Evolutionary conservation across 2,329 filamentous ascomycete genomes (phyloP).

Genomic region (Dendrostoma leiphaemia): DNA sequence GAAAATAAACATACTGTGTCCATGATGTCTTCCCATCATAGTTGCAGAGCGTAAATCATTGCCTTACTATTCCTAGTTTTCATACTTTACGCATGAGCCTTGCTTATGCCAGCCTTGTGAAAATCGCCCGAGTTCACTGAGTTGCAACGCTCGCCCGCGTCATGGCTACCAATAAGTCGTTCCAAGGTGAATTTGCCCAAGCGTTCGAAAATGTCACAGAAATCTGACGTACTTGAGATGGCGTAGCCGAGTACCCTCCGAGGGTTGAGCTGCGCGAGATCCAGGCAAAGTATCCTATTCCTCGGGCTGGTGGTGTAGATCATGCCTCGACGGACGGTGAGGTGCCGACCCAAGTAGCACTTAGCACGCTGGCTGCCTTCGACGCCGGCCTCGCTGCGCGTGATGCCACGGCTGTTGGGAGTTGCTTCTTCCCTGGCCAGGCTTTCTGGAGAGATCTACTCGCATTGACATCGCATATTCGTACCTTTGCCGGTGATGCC

Average conservation of each 20-base stretch:
- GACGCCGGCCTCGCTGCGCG: slow-evolving; percentile 21
- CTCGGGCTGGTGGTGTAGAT: slow-evolving; percentile 6
- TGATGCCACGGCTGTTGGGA: slow-evolving; percentile 23
- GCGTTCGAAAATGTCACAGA: background rate
- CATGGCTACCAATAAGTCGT: background rate
- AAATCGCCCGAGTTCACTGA: no score
- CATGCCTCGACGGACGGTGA: slow-evolving; percentile 1
- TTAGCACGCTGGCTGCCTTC: slow-evolving; percentile 16
- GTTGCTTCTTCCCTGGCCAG: slow-evolving; percentile 30
- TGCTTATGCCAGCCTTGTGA: no score
- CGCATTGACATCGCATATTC: slow-evolving; percentile 34
- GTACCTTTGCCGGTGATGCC: slow-evolving; percentile 27
- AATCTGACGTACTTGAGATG: no score
- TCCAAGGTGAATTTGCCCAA: background rate
- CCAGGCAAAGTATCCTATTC: background rate
- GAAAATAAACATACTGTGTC: no score
- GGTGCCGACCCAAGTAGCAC: slow-evolving; percentile 9
- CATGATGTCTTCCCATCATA: no score
- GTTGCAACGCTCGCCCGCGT: no score
- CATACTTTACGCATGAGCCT: no score
- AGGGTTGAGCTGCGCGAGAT: slow-evolving; percentile 3
- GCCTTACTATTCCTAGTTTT: no score
- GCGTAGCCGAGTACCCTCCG: background rate
- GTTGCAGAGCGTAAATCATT: no score
- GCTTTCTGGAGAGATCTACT: slow-evolving; percentile 35